A percentile compares a stretch with the other conserved stretches of the same genome.
These are phyloP conservation scores for Tanozyma kutaoensis DNA, from an alignment of 805 yeast genomes.

Conservation along the genomic window DNA sequence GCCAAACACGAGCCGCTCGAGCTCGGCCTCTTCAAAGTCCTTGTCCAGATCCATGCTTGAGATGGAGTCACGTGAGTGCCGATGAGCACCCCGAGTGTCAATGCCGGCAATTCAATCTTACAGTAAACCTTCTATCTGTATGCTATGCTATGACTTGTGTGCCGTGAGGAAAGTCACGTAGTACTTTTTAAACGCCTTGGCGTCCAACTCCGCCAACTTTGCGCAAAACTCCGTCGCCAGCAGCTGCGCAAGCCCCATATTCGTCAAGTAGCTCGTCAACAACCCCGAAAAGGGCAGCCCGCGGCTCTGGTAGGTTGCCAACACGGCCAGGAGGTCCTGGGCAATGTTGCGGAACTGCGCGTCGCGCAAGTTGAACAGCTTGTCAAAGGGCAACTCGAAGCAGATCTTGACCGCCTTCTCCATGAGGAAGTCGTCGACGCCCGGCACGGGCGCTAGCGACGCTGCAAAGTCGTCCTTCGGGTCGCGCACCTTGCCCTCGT, in stretches of 20 bases:
- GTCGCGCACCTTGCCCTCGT: slow-evolving; percentile 52
- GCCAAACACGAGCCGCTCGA: slow-evolving; percentile 84
- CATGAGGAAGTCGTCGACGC: slow-evolving; percentile 59
- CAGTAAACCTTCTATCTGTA: too few species aligned
- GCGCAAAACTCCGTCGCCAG: slow-evolving; percentile 49
- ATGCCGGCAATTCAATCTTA: too few species aligned
- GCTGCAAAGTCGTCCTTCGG: slow-evolving; percentile 37
- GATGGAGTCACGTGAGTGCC: too few species aligned
- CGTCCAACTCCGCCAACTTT: slow-evolving; percentile 40
- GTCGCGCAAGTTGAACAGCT: slow-evolving; percentile 56
- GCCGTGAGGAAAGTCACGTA: slow-evolving; percentile 35
- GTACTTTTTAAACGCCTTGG: slow-evolving; percentile 59
- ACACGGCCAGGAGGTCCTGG: slow-evolving; percentile 58
- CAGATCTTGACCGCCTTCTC: slow-evolving; percentile 52
- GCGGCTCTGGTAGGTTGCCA: slow-evolving; percentile 36
- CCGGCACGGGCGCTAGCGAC: slow-evolving; percentile 43
- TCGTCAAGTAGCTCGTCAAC: slow-evolving; percentile 42
- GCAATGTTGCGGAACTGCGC: slow-evolving; percentile 68
- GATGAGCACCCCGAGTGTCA: too few species aligned
- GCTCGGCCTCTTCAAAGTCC: slow-evolving; percentile 67
- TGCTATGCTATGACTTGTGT: too few species aligned
- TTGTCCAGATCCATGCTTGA: too few species aligned
- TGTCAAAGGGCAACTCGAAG: slow-evolving; percentile 72
- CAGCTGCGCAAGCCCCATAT: slow-evolving; percentile 42
- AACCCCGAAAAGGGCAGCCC: slow-evolving; percentile 34